phyloP scores from a whole-genome alignment of 148 eudicot species.

The Arctostaphylos glauca region DNA sequence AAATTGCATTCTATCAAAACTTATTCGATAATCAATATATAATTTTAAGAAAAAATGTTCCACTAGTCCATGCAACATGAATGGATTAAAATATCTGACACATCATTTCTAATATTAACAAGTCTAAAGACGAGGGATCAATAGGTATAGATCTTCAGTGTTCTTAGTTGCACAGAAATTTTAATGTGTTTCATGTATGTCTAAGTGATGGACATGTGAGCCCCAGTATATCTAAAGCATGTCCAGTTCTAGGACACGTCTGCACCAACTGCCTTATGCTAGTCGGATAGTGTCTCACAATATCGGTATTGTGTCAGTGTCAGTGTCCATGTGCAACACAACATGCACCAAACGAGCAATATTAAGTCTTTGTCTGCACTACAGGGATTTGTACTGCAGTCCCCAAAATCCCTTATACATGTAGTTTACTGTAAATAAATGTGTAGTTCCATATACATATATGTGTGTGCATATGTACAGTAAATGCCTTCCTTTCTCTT shows the following conservation, averaged over 20 bases:
- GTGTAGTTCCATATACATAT: background rate
- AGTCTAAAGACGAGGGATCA: background rate
- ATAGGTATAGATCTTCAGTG: background rate
- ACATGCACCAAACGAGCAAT: too few species aligned
- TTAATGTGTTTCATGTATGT: background rate
- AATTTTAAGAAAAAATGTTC: background rate
- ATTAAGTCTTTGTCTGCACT: too few species aligned
- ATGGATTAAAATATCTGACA: background rate
- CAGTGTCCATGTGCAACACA: background rate
- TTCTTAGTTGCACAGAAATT: background rate
- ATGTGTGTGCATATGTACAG: background rate
- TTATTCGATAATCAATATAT: background rate
- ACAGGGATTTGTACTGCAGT: too few species aligned
- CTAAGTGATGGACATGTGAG: background rate
- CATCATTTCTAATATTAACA: background rate
- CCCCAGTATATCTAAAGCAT: background rate
- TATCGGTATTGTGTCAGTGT: background rate
- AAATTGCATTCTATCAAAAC: background rate
- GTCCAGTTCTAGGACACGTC: background rate
- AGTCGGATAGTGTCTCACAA: background rate
- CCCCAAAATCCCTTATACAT: too few species aligned
- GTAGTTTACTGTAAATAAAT: too few species aligned
- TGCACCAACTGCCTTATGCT: background rate
- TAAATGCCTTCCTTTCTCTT: background rate
- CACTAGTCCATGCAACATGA: background rate